Evolutionary conservation across 2,329 filamentous ascomycete genomes (phyloP).

Genomic region (Chrysoporthe cubensis): DNA sequence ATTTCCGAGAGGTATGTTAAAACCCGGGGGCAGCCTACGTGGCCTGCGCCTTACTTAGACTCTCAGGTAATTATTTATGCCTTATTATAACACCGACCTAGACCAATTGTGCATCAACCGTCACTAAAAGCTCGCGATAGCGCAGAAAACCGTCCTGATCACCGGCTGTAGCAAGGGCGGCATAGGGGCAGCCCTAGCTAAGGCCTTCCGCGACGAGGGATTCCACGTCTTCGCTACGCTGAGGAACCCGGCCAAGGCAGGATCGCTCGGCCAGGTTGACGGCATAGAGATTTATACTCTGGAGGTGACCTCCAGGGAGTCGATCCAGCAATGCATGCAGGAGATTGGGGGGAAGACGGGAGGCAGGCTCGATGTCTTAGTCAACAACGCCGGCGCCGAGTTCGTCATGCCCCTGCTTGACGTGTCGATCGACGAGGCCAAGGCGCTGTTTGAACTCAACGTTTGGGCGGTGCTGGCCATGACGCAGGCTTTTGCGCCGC

Average conservation of each 20-base stretch:
- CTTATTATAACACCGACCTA: too few species aligned
- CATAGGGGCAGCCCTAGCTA: conserved; percentile 38
- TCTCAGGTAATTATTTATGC: too few species aligned
- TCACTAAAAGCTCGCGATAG: background rate
- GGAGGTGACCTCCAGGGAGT: conserved; percentile 35
- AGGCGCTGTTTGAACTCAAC: conserved; percentile 46
- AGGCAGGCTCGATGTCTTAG: conserved; percentile 32
- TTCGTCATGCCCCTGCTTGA: conserved; percentile 44
- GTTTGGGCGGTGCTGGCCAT: conserved; percentile 43
- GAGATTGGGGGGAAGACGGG: conserved; percentile 24
- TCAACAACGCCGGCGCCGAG: conserved; percentile 49
- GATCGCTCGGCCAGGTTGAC: background rate
- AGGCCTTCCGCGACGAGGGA: conserved; percentile 35
- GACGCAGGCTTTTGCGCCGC: conserved; percentile 42
- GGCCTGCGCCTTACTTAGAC: too few species aligned
- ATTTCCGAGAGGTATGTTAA: too few species aligned
- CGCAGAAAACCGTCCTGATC: conserved; percentile 36
- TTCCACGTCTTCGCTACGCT: conserved; percentile 39
- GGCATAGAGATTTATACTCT: conserved; percentile 36
- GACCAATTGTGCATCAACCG: background rate
- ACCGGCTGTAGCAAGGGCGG: conserved; percentile 42
- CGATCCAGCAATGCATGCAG: conserved; percentile 32
- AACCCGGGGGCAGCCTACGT: too few species aligned
- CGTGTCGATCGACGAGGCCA: conserved; percentile 39
- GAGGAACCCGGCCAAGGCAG: conserved; percentile 34